A percentile compares a stretch with the other conserved stretches of the same genome.
phyloP scores from a whole-genome alignment of 768 basidiomycete species.

The Podaxis mareebaensis region DNA sequence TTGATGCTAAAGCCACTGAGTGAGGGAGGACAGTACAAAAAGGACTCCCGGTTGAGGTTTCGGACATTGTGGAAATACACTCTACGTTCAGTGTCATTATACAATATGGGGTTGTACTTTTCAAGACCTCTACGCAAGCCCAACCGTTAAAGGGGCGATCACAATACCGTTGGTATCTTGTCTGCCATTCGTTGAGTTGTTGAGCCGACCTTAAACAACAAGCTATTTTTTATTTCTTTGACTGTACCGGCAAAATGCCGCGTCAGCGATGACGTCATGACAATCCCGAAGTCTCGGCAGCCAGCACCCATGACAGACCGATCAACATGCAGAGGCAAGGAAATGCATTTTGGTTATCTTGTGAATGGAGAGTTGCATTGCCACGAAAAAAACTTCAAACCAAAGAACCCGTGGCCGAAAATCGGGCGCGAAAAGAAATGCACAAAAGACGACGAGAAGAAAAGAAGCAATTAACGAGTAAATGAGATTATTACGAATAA shows the following conservation, averaged over 20 bases:
- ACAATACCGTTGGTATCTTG: too few species aligned
- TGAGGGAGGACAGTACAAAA: background rate
- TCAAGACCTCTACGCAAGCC: too few species aligned
- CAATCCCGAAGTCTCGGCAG: too few species aligned
- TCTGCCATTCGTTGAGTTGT: too few species aligned
- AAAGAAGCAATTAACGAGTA: background rate
- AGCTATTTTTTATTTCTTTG: too few species aligned
- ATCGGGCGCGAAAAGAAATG: background rate
- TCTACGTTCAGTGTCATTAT: too few species aligned
- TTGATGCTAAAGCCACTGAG: background rate
- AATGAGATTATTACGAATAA: background rate
- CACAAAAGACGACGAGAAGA: background rate
- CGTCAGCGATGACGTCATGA: too few species aligned
- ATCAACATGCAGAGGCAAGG: background rate
- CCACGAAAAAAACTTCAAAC: background rate
- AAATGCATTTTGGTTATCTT: background rate
- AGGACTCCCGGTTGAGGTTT: background rate
- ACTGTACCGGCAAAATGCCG: too few species aligned
- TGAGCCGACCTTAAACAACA: too few species aligned
- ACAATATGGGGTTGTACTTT: too few species aligned
- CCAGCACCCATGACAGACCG: too few species aligned
- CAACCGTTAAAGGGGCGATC: too few species aligned
- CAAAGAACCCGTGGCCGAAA: background rate
- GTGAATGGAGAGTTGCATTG: slow-evolving; percentile 11
- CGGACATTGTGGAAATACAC: background rate